Evolutionary conservation across 129 eudicot species (phyloP).

Genomic region (Lactuca sativa): DNA sequence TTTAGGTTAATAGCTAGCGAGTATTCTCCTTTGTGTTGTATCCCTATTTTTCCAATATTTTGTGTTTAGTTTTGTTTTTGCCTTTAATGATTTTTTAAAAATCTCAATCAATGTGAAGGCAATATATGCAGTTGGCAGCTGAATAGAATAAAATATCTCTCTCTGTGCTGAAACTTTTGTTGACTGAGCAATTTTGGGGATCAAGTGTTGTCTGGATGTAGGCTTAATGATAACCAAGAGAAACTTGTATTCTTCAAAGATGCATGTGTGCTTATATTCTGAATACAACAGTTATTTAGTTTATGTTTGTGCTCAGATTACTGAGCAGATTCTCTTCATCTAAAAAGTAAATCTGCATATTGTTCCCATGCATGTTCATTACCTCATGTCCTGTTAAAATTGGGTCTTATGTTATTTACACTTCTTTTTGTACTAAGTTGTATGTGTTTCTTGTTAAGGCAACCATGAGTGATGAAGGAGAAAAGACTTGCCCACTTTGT

Average conservation of each 20-base stretch:
- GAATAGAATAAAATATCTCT: conserved; percentile 15
- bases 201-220: conserved; percentile 24
- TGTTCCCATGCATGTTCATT: background rate
- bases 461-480: conserved; percentile 95
- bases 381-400: conserved; percentile 1
- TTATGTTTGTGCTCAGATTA: conserved; percentile 1
- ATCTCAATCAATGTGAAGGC: conserved; percentile 2
- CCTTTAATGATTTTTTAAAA: background rate
- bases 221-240: conserved; percentile 10
- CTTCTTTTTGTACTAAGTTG: conserved; percentile 9
- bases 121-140: conserved; percentile 24
- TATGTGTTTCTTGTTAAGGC: conserved; percentile 38
- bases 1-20: conserved; percentile 16
- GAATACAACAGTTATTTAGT: background rate
- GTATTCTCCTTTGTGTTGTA: background rate
- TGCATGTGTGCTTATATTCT: background rate
- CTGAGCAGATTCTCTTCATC: background rate
- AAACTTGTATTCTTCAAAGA: conserved; percentile 7
- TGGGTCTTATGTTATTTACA: background rate
- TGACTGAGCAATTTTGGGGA: conserved; percentile 18
- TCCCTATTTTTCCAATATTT: background rate
- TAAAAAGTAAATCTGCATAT: background rate
- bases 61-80: background rate
- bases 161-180: background rate
- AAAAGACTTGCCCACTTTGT: conserved; percentile 97